Base-by-base conservation (phyloP, 1,284 basidiomycete species). In the Puccinia novopanici region DNA sequence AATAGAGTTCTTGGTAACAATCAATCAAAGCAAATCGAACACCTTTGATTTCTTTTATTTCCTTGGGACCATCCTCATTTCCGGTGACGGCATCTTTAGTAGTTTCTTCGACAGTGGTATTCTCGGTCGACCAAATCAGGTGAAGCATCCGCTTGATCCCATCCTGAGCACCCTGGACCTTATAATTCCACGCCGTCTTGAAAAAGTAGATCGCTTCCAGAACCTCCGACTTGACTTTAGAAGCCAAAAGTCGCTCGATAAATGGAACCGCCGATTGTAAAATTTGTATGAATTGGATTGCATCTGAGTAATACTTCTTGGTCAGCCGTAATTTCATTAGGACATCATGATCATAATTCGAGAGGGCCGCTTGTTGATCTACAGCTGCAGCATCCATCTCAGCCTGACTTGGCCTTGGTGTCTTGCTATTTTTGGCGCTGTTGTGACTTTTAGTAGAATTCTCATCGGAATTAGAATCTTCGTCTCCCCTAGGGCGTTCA, bases 121-220 rank as follows among this genome's bases (percentile, higher is more conserved):
- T 95, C 85, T 98, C 96, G 85, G 98, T 99, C 17, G 90, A 90
- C 97, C 97, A 99, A 84, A 99, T 94, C 52, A 99, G 89, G 86
- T 99, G 97, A 8, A 99, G 86, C 17, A 99, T 99, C 84, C 92
- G 93, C 87, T 93, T 94, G 84, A 99, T 92, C 0, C 95, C 95
- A 17, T 86, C 57, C 67, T 71, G 55, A 52, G 77, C 52, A 52
- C 77, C 77, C 27, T 91, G 88, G 76, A 98, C 89, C 84, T 92
- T 89, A 86, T 97, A 98, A 85, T 92, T 92, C 84, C 91, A 89
- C 0, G 92, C 91, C 12, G 92, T 89, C 75, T 91, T 89, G 89
- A 96, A 98, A 86, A 98, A 98, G 75, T 97, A 92, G 88, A 99
- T 98, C 13, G 93, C 90, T 86, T 98, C 96, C 82, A 98, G 88